Evolutionary conservation across 2,329 filamentous ascomycete species (phyloP).

Genomic region (Mollisia scopiformis): DNA sequence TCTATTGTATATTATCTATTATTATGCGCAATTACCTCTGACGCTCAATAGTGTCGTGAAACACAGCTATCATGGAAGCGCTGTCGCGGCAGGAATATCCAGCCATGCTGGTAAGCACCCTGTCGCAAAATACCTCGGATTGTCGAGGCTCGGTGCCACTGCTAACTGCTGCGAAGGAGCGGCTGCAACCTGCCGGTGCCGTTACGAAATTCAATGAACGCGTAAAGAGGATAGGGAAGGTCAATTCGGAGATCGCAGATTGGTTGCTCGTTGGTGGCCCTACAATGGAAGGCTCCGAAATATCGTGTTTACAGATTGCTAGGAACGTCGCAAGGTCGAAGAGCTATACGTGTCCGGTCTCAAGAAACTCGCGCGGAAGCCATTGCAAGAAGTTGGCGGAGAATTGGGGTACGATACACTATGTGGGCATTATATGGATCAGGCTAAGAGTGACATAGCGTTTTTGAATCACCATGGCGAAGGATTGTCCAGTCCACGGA

Average conservation of each 20-base stretch:
- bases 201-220: constrained; percentile 83
- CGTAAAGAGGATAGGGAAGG: constrained; percentile 80
- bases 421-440: not conserved
- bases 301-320: constrained; percentile 30
- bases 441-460: constrained; percentile 54
- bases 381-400: constrained; percentile 72
- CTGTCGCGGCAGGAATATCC: constrained; percentile 90
- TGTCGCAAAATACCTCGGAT: constrained; percentile 23
- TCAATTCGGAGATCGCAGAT: constrained; percentile 92
- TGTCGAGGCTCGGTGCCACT: constrained; percentile 25
- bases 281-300: not conserved
- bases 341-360: constrained; percentile 85
- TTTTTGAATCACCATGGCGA: constrained; percentile 90
- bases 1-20: constrained; percentile 23
- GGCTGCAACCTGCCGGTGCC: constrained; percentile 80
- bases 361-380: constrained; percentile 77
- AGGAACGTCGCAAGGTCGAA: constrained; percentile 94
- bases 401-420: constrained; percentile 76
- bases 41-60: constrained; percentile 26
- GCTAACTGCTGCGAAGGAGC: constrained; percentile 57
- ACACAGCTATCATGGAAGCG: constrained; percentile 63
- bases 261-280: constrained; percentile 79
- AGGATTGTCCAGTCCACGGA: constrained; percentile 82
- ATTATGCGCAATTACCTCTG: constrained; percentile 34
- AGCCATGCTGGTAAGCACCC: constrained; percentile 81